Percentiles rank a stretch among this genome's conserved stretches.
Conservation (phyloP, 2,329 filamentous ascomycete species). For the Trichoderma guizhouense region DNA sequence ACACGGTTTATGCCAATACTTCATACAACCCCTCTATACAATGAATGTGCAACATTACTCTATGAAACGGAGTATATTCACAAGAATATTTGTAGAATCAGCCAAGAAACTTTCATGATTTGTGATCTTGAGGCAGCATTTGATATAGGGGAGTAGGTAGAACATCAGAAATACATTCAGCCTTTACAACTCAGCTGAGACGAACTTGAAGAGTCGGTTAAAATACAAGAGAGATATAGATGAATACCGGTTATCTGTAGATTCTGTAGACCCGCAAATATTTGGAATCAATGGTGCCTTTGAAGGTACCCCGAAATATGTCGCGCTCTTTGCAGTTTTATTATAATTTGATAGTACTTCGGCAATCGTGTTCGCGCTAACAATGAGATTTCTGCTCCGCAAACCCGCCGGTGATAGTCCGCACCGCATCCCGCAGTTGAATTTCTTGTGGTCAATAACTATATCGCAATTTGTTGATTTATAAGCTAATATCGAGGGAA, state of each 20-base stretch:
- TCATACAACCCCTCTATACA: background rate
- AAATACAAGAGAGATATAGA: background rate
- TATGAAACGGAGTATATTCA: background rate
- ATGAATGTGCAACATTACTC: background rate
- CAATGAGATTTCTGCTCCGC: background rate
- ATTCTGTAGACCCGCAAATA: too few relatives aligned
- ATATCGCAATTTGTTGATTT: background rate
- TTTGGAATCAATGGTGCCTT: too few relatives aligned
- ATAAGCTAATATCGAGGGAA: background rate
- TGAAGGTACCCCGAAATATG: too few relatives aligned
- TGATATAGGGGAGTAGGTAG: too few relatives aligned
- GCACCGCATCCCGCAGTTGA: background rate
- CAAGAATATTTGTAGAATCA: too few relatives aligned
- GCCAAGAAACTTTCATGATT: too few relatives aligned
- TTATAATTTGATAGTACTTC: background rate
- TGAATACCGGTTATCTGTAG: too few relatives aligned
- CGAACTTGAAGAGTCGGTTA: background rate
- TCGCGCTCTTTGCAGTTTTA: background rate
- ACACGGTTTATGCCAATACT: background rate
- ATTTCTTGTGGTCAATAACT: fast-evolving
- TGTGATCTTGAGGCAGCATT: too few relatives aligned
- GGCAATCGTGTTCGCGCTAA: background rate
- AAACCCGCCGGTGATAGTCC: background rate
- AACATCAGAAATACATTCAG: too few relatives aligned
- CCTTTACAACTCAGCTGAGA: too few relatives aligned